Percentiles rank a stretch among this genome's conserved stretches.
Evolutionary conservation across 495 filamentous ascomycete species (phyloP).

Genomic region (Xylaria telfairii): DNA sequence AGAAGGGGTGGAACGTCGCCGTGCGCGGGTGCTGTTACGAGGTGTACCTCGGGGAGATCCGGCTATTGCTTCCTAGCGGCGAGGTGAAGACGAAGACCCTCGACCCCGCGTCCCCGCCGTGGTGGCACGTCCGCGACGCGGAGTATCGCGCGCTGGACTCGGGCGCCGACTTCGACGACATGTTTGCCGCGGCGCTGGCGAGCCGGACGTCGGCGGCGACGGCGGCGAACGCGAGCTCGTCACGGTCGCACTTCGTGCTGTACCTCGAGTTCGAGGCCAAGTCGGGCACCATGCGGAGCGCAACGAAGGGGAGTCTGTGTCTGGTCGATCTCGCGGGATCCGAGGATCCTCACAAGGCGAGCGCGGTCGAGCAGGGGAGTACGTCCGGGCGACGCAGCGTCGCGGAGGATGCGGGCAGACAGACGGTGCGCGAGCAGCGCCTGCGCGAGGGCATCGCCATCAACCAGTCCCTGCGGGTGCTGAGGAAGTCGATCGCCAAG

Average conservation of each 20-base stretch:
- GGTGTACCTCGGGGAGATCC: slow-evolving; percentile 93
- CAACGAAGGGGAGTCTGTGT: slow-evolving; percentile 58
- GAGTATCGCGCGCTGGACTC: slow-evolving; percentile 17
- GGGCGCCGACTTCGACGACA: slow-evolving; percentile 24
- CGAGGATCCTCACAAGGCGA: slow-evolving; percentile 75
- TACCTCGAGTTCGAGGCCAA: slow-evolving; percentile 43
- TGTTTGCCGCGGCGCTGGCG: slow-evolving; percentile 28
- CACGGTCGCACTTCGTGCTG: slow-evolving; percentile 56
- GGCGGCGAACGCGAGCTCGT: slow-evolving; percentile 60
- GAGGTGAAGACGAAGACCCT: slow-evolving; percentile 72
- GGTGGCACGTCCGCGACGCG: slow-evolving; percentile 19
- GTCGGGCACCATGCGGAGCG: slow-evolving; percentile 61
- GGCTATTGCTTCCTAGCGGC: slow-evolving; percentile 79
- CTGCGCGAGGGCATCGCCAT: slow-evolving; percentile 54
- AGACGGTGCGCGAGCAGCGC: slow-evolving; percentile 46
- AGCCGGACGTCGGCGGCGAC: slow-evolving; percentile 66
- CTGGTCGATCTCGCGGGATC: slow-evolving; percentile 57
- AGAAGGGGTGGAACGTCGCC: slow-evolving; percentile 86
- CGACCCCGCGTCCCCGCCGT: not conserved
- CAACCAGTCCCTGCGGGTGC: slow-evolving; percentile 50
- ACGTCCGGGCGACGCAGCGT: slow-evolving; percentile 34
- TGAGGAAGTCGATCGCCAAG: slow-evolving; percentile 49
- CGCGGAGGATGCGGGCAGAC: slow-evolving; percentile 32
- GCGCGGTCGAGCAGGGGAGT: slow-evolving; percentile 47
- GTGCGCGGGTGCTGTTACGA: slow-evolving; percentile 94